Evolutionary conservation across 148 eudicot species (phyloP), one percentile per base, ranked within the genome.

Genomic region (Heliamphora exappendiculata): DNA sequence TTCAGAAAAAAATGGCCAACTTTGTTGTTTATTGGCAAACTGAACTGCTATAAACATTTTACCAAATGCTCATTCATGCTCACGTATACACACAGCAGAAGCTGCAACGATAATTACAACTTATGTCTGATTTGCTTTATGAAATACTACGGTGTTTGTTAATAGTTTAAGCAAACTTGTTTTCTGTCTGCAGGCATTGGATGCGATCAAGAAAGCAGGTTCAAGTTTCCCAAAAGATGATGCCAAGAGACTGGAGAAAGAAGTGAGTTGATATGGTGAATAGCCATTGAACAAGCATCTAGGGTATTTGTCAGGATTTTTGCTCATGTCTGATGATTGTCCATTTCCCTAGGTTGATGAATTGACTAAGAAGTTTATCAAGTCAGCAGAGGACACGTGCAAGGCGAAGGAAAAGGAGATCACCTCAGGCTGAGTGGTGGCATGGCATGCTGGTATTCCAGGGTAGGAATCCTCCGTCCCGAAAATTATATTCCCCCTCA

Each of bases 231-330:
- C 95, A 17, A 90, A 85, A 84, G 98, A 94, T 79, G 83, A 84
- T 72, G 91, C 88, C 29, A 92, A 94, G 87, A 85, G 87, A 85
- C 81, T 94, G 78, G 98, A 94, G 84, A 94, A 94, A 86, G 97
- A 94, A 66, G 98, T 89, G 72, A 87, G 91, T 85, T 62, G 20
- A 71, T 45, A 50, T 24, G 39, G 58, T 28, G 20, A 55, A 26
- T 31, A 36, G 16, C 16, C 26, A 41, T 2, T 13, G 42, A 67
- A 51, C 41, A 11, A 33, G 62, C 75, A 51, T 8, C 2, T 34
- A 10, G 14, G 19, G 45, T 36, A n/a, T 37, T 51, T 51, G 6
- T 31, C 1, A 58, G 37, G 57, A 57, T 20, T 33, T n/a, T 64
- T 28, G 29, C 74, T 64, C 5, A 12, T 67, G 26, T 36, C 36